A percentile compares a stretch with the other conserved stretches of the same genome.
phyloP scores from a whole-genome alignment of 2,329 filamentous ascomycete genomes.

The Plectosphaerella cucumerina region DNA sequence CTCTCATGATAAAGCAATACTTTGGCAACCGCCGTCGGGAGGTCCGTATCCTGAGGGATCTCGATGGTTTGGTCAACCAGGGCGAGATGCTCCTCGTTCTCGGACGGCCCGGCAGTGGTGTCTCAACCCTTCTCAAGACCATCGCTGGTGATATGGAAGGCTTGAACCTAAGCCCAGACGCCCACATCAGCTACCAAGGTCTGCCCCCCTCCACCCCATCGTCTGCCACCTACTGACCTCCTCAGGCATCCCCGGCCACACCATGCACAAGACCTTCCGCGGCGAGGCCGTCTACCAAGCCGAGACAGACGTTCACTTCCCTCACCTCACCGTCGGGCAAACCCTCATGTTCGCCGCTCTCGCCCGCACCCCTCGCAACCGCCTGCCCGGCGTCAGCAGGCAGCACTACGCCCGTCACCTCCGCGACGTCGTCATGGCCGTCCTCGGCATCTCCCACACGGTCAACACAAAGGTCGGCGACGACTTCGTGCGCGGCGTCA shows the following conservation, averaged over 20 bases:
- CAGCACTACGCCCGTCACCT: slow-evolving; percentile 34
- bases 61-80: slow-evolving; percentile 46
- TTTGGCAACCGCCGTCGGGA: slow-evolving; percentile 20
- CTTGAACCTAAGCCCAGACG: slow-evolving; percentile 37
- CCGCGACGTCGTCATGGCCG: slow-evolving; percentile 49
- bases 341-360: slow-evolving; percentile 61
- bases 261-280: slow-evolving; percentile 40
- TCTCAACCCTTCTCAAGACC: slow-evolving; percentile 54
- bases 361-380: slow-evolving; percentile 55
- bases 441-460: slow-evolving; percentile 61
- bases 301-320: slow-evolving; percentile 61
- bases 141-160: slow-evolving; percentile 49
- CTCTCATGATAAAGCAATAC: slow-evolving; percentile 14
- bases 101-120: slow-evolving; percentile 50
- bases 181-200: slow-evolving; percentile 50
- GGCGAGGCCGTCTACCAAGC: slow-evolving; percentile 61
- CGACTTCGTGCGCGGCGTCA: slow-evolving; percentile 49
- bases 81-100: slow-evolving; percentile 33
- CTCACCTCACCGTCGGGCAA: slow-evolving; percentile 59
- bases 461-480: slow-evolving; percentile 58
- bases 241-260: slow-evolving; percentile 21
- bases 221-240: accelerated
- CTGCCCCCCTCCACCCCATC: background rate
- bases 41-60: slow-evolving; percentile 46
- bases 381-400: slow-evolving; percentile 53